Evolutionary conservation across 176 grass and related monocot genomes (phyloP), one percentile per base, ranked within the genome.

Genomic region (Oryza glumipatula): DNA sequence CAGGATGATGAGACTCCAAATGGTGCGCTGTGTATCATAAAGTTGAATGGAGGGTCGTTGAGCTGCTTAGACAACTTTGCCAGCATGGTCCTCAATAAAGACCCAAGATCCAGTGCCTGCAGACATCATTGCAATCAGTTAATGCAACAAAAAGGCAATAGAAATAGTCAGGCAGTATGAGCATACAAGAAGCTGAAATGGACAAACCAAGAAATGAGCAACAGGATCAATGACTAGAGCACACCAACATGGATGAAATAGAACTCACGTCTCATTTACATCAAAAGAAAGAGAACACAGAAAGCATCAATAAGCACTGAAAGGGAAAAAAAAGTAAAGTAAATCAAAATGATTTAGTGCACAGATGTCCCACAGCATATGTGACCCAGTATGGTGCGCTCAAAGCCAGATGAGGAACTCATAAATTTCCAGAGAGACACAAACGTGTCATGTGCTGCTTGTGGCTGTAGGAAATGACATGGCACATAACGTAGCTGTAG

Each of bases 51-150:
- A 1, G 93, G 93, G 6, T 94, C 80, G 32, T 94, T 96, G 43
- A 99, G 81, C 84, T 99, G 96, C 86, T 96, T 99, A 65, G 81
- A 90, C 67, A 99, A 73, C 52, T 96, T 99, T 43, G 90, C 80
- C 54, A 99, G 91, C 69, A 96, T 89, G 11, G 69, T 81, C 70
- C 88, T 99, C 74, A 99, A 85, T 67, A 99, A 65, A 63, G 81
- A 80, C 17, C 89, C 93, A 76, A 96, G 91, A 86, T 99, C 93
- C 69, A 88, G 81, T 72, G 88, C 93, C 96, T 99, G 89, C 72
- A 70, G 49, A 80, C 11, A 76, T 7, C 30, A 71, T 11, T 36
- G 43, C 7, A 65, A 54, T 26, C 39, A n/a, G 2, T 87, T 69
- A 71, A 24, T 79, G 9, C 64, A 71, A 76, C 6, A 49, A 33